Base-by-base conservation (phyloP, 2,329 filamentous ascomycete genomes). In the Fusarium marasasianum region DNA sequence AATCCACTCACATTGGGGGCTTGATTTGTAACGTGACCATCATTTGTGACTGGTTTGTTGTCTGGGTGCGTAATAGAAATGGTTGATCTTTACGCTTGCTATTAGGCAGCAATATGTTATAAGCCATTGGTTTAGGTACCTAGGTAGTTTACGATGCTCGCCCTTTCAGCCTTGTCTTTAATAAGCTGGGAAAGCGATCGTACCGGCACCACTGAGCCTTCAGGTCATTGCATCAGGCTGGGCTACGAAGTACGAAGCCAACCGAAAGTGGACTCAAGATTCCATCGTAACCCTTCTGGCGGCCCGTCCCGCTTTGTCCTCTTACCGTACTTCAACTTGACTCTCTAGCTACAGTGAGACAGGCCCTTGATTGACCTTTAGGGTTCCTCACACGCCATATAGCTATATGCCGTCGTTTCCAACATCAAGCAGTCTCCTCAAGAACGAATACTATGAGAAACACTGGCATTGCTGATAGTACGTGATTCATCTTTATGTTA, bases 1-100 rank as follows among this genome's bases (percentile, higher is more conserved):
- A 45, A 40, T 40, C 66, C 66, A 64, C 43, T 44, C 63, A 55
- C 62, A 50, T 31, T 45, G 56, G 63, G 51, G 69, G 68, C 68
- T 72, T 17, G 31, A 38, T 26, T 26, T 57, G 51, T 14, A 71
- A 53, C 62, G 69, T 71, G 69, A 71, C 67, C 67, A 72, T n/a
- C 29, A 6, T 33, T 38, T 51, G 35, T 70, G 58, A 70, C 67
- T 70, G 45, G 43, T 70, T 47, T 29, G 44, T 48, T 40, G 50
- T 41, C 29, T 65, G 26, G 43, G 31, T 64, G 59, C 44, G 53
- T 51, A 33, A 53, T 43, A 41, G 51, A 65, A 54, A 24, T 40
- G 40, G 48, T 50, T 57, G 54, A 43, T 55, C 44, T 29, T 53
- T 50, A 33, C 35, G 22, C 43, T 35, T 38, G 5, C 9, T 17